Base-by-base conservation (phyloP, 2,329 filamentous ascomycete species). In the Juglanconis juglandina region DNA sequence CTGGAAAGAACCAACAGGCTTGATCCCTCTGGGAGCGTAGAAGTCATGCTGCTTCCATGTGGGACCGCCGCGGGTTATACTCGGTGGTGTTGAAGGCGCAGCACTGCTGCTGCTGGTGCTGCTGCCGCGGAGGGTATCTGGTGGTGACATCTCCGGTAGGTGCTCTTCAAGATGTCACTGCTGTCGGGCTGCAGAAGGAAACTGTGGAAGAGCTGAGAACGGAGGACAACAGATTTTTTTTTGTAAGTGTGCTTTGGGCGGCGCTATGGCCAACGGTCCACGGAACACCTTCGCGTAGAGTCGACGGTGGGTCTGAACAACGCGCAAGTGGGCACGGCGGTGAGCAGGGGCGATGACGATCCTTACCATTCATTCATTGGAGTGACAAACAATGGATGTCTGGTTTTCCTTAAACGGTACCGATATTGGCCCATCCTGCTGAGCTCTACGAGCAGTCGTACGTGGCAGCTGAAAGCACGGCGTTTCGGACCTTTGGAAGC, bases 1-100 rank as follows among this genome's bases (percentile, higher is more conserved):
- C 39, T 54, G 14, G 41, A 54, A 54, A n/a, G 52, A 54, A 32
- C 41, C 30, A 24, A 46, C 10, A 24, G 37, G 52, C 41, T 54
- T 54, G 39, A 54, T 33, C 3, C 52, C 52, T 24, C 52, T 30
- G 4, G 52, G 52, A 11, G 52, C 52, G 24, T 54, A 54, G 14
- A 54, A 54, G 39, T 54, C 52, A 44, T 54, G 52, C 30, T 54
- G 52, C 52, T 54, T 54, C 52, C 52, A 54, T 4, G 52, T 54
- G 8, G 52, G 52, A 24, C 24, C 24, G 3, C 32, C 52, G 14
- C 52, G 32, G 39, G 5, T 46, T 7, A 9, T 46, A 7, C 52
- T 41, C 9, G 41, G 39, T 14, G 52, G 39, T 8, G 30, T 44
- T 8, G 52, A 14, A 24, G 52, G 30, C 3, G 39, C 41, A 5